Conservation (phyloP, 192 early-diverging fungal genomes). For the Coemansia sp. region DNA sequence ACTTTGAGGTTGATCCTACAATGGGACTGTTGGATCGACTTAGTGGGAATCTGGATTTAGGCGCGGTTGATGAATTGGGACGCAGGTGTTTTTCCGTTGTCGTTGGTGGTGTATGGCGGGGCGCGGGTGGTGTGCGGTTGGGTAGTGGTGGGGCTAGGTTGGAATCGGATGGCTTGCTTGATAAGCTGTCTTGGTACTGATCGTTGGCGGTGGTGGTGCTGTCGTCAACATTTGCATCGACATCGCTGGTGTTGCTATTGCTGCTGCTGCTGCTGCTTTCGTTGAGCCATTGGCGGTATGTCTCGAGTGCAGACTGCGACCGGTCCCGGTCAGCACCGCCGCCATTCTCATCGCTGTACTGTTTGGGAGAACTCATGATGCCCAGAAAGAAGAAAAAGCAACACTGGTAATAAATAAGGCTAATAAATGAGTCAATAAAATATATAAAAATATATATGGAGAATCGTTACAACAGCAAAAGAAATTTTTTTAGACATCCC, state of each 20-base stretch:
- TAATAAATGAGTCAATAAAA: too few relatives aligned
- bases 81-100: background rate
- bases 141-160: background rate
- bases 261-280: slow-evolving; percentile 14
- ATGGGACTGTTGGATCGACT: too few relatives aligned
- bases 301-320: slow-evolving; percentile 26
- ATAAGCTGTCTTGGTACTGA: too few relatives aligned
- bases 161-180: background rate
- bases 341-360: too few relatives aligned
- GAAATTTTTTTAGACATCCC: too few relatives aligned
- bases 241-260: background rate
- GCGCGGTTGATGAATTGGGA: background rate
- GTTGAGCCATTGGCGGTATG: slow-evolving; percentile 41
- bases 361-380: too few relatives aligned
- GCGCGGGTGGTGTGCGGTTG: background rate
- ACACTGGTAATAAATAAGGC: background rate
- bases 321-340: slow-evolving; percentile 1
- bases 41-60: background rate
- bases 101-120: background rate
- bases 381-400: background rate
- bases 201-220: too few relatives aligned
- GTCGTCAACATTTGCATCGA: slow-evolving; percentile 1
- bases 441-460: too few relatives aligned
- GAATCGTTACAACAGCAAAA: too few relatives aligned
- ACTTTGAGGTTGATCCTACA: too few relatives aligned